Base-by-base conservation (phyloP, 2,329 filamentous ascomycete genomes). In the Sporothrix pseudoabietina region DNA sequence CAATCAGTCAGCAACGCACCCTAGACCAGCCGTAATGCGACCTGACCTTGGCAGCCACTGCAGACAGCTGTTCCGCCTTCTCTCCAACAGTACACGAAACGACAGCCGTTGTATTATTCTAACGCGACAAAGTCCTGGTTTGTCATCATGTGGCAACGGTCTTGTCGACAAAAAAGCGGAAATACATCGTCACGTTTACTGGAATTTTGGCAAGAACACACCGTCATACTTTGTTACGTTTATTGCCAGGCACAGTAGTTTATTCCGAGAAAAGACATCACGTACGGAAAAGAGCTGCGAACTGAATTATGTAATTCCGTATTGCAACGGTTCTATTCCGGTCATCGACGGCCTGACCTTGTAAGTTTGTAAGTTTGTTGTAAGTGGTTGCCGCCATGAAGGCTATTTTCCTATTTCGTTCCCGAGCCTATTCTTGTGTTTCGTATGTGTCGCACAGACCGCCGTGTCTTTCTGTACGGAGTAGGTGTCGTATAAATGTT, bases 1-100 rank as follows among this genome's bases (percentile, higher is more conserved):
- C 26, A 65, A 44, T 65, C 61, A 47, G 61, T 65, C 61, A 65
- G 61, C 61, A 44, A 47, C 39, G n/a, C 19, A 26, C 35, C 26
- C 26, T 26, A 39, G 4, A 41, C 8, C 49, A 54, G 19, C 19
- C 49, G 7, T 8, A 54, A 22, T 22, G 22, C 49, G 41, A 44
- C 41, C 41, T n/a, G n/a, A n/a, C n/a, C n/a, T n/a, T 44, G 8
- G 41, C 41, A 44, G 10, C 41, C 41, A 52, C 3, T 12, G 30
- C 16, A 14, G 55, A 7, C 26, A 26, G 54, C 26, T 22, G 22
- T 57, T 22, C 54, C 26, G 26, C 12, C 41, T 26, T 26, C 1
- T 26, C 41, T 44, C 41, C 26, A 32, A 57, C 26, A 57, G 35
- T 8, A 32, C 10, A 12, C 54, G 26, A 9, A 57, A 57, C 54